These are phyloP conservation scores for Omphalotus olearius DNA, from an alignment of 1,284 basidiomycete genomes.

Conservation along the genomic window DNA sequence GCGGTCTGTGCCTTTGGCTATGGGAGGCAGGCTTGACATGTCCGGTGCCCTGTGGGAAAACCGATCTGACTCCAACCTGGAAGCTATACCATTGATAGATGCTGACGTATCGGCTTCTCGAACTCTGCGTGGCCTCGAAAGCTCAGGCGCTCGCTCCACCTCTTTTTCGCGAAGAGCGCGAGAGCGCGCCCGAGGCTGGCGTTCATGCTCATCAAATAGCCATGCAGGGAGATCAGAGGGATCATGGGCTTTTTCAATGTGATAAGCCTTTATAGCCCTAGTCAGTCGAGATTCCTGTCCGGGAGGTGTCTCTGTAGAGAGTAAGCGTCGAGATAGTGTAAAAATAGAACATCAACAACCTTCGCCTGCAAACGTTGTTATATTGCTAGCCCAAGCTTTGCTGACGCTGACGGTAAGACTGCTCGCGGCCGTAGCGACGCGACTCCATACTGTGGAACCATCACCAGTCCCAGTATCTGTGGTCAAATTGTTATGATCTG, in stretches of 20 bases:
- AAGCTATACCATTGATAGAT: background rate
- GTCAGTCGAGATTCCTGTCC: conserved; percentile 58
- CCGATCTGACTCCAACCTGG: conserved; percentile 5
- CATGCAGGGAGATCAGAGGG: conserved; percentile 61
- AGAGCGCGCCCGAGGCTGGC: conserved; percentile 24
- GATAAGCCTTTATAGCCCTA: conserved; percentile 64
- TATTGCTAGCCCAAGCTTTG: conserved; percentile 50
- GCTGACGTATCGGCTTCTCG: conserved; percentile 8
- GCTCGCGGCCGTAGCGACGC: conserved; percentile 49
- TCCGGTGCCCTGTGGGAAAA: conserved; percentile 2
- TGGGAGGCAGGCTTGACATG: conserved; percentile 26
- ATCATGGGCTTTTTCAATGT: conserved; percentile 54
- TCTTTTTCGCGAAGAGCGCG: conserved; percentile 16
- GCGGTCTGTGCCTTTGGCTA: conserved; percentile 42
- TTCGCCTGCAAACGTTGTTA: conserved; percentile 43
- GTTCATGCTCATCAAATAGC: conserved; percentile 60
- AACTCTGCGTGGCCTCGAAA: conserved; percentile 16
- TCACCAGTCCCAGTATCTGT: conserved; percentile 24
- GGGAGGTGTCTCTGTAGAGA: conserved; percentile 43
- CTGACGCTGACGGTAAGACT: conserved; percentile 52
- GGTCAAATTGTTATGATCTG: too few relatives aligned
- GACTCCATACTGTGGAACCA: conserved; percentile 49
- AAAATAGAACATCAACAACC: conserved; percentile 26
- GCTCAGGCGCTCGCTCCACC: too few relatives aligned
- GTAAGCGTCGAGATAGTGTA: conserved; percentile 1